Conservation (phyloP, 2,329 filamentous ascomycete genomes). For the Fusarium sp. region DNA sequence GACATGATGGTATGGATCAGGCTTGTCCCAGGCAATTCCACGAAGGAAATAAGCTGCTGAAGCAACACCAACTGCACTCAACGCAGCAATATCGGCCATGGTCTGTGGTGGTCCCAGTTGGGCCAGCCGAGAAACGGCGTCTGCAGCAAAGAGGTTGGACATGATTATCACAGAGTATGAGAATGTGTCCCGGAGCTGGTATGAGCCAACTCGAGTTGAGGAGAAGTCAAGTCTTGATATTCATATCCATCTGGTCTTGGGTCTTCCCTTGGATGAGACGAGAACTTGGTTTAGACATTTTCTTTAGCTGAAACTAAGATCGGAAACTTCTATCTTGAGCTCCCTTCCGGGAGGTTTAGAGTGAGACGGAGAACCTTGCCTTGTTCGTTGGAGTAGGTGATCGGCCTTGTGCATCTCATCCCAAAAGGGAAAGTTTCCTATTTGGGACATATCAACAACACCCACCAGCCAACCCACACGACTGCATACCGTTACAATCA, state of each 20-base stretch:
- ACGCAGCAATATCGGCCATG: constrained; percentile 40
- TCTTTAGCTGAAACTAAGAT: not conserved
- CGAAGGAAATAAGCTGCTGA: constrained; percentile 54
- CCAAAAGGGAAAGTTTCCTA: constrained; percentile 20
- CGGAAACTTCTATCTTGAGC: not conserved
- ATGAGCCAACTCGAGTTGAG: not conserved
- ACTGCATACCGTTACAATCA: not conserved
- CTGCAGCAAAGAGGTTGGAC: constrained; percentile 36
- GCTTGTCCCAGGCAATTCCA: constrained; percentile 59
- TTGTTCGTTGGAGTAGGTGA: not conserved
- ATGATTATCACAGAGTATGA: constrained; percentile 17
- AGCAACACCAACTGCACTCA: constrained; percentile 40
- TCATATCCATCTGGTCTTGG: constrained; percentile 12
- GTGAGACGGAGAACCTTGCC: constrained; percentile 10
- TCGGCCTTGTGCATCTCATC: not conserved
- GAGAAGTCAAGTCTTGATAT: constrained; percentile 15
- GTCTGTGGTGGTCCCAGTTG: constrained; percentile 40
- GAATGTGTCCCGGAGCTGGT: not conserved
- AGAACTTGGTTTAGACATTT: not conserved
- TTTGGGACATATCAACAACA: constrained; percentile 1
- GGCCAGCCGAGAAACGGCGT: constrained; percentile 31
- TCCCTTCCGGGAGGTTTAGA: not conserved
- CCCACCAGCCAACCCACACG: not conserved
- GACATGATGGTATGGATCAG: constrained; percentile 60
- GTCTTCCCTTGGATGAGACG: not conserved